Conservation (phyloP, 805 yeast genomes). For the Candida michaelii region DNA sequence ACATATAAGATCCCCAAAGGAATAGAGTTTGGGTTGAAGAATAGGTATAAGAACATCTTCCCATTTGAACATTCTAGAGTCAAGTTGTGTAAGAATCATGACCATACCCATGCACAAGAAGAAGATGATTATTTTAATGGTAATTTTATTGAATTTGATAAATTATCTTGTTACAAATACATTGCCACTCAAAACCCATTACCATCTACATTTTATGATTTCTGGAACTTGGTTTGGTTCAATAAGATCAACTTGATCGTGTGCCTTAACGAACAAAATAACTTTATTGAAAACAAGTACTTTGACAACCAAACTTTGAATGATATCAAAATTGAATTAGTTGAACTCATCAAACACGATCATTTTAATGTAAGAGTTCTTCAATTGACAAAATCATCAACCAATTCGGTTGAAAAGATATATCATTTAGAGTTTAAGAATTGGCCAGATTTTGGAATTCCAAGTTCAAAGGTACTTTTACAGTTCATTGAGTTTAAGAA, state of each 20-base stretch:
- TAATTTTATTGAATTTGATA: slow-evolving; percentile 35
- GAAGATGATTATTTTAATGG: slow-evolving; percentile 47
- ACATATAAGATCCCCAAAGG: slow-evolving; percentile 43
- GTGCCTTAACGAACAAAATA: slow-evolving; percentile 33
- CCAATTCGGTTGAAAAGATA: slow-evolving; percentile 17
- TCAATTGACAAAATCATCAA: slow-evolving; percentile 10
- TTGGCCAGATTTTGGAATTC: slow-evolving; percentile 53
- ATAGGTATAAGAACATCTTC: slow-evolving; percentile 47
- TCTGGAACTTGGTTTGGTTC: slow-evolving; percentile 40
- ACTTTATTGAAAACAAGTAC: slow-evolving; percentile 18
- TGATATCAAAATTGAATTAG: slow-evolving; percentile 13
- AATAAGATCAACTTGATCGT: slow-evolving; percentile 36
- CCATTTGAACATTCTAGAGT: slow-evolving; percentile 51
- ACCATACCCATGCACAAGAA: not conserved
- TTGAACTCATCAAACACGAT: slow-evolving; percentile 10
- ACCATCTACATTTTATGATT: slow-evolving; percentile 41
- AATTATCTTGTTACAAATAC: slow-evolving; percentile 26
- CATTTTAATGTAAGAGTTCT: slow-evolving; percentile 20
- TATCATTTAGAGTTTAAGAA: slow-evolving; percentile 40
- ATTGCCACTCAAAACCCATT: slow-evolving; percentile 50
- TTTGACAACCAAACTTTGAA: slow-evolving; percentile 21
- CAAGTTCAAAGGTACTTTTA: slow-evolving; percentile 30
- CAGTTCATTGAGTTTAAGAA: slow-evolving; percentile 34
- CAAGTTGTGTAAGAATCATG: slow-evolving; percentile 20
- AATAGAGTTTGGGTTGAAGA: slow-evolving; percentile 44